These are phyloP conservation scores for Salvia miltiorrhiza DNA, from an alignment of 257 asterid genomes.

Conservation along the genomic window DNA sequence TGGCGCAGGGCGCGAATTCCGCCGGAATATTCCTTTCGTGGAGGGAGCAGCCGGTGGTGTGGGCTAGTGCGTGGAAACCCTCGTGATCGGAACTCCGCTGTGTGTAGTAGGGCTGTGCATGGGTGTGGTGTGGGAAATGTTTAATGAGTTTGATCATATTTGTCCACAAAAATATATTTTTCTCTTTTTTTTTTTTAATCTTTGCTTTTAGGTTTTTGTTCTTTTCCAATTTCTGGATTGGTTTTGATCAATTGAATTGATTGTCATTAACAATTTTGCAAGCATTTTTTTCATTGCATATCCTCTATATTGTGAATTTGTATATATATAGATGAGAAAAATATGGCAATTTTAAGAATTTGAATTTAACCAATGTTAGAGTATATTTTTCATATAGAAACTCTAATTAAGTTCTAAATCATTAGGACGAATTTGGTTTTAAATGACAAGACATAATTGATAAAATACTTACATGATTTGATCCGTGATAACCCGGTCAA, in stretches of 20 bases:
- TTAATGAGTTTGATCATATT: conserved; percentile 22
- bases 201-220: neutral
- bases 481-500: too few species aligned
- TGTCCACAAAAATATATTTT: conserved; percentile 21
- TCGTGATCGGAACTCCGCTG: conserved; percentile 26
- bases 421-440: too few species aligned
- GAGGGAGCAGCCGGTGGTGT: conserved; percentile 96
- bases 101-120: conserved; percentile 21
- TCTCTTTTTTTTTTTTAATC: neutral
- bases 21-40: conserved; percentile 92
- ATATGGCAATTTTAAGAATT: too few species aligned
- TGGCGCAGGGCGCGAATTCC: conserved; percentile 53
- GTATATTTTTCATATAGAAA: too few species aligned
- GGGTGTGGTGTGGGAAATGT: neutral
- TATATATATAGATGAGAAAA: too few species aligned
- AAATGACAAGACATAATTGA: too few species aligned
- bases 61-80: conserved; percentile 99
- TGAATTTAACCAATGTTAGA: too few species aligned
- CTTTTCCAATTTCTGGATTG: conserved; percentile 20
- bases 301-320: too few species aligned
- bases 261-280: conserved; percentile 22
- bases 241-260: conserved; percentile 29
- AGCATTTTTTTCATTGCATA: too few species aligned
- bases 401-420: too few species aligned
- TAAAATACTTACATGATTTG: too few species aligned